Percentiles rank a stretch among this genome's conserved stretches.
phyloP scores from a whole-genome alignment of 371 early-diverging fungal genomes.

The Amoeboaphelidium protococcarum region DNA sequence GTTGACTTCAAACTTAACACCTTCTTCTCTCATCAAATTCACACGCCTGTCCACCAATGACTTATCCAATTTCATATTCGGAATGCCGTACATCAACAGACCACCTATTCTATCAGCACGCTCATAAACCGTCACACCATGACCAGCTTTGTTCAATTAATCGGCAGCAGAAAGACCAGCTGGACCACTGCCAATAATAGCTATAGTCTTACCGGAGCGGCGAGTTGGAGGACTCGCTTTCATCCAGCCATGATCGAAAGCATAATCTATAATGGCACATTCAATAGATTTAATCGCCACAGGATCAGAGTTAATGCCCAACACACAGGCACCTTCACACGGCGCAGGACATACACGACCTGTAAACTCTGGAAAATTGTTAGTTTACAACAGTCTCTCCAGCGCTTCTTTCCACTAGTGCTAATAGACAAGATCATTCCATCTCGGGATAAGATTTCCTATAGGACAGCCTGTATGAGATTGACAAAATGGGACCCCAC shows the following conservation, averaged over 20 bases:
- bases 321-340: constrained; percentile 70
- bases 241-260: constrained; percentile 87
- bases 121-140: constrained; percentile 76
- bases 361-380: constrained; percentile 74
- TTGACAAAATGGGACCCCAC: constrained; percentile 88
- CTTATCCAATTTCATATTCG: constrained; percentile 97
- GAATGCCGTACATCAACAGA: constrained; percentile 88
- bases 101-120: constrained; percentile 86
- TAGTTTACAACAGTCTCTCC: constrained; percentile 71
- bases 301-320: constrained; percentile 70
- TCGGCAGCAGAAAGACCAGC: constrained; percentile 89
- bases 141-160: constrained; percentile 86
- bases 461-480: constrained; percentile 86
- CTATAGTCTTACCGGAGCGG: constrained; percentile 59
- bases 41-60: constrained; percentile 67
- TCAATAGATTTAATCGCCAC: constrained; percentile 91
- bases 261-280: constrained; percentile 81
- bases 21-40: constrained; percentile 71
- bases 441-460: constrained; percentile 88
- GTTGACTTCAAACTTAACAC: constrained; percentile 46
- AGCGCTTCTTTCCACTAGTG: constrained; percentile 81
- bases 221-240: constrained; percentile 39
- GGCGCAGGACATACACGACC: constrained; percentile 81
- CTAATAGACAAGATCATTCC: constrained; percentile 84
- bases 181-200: constrained; percentile 81